Conservation (phyloP, 2,329 filamentous ascomycete species). For the Aphanoascus verrucosus region DNA sequence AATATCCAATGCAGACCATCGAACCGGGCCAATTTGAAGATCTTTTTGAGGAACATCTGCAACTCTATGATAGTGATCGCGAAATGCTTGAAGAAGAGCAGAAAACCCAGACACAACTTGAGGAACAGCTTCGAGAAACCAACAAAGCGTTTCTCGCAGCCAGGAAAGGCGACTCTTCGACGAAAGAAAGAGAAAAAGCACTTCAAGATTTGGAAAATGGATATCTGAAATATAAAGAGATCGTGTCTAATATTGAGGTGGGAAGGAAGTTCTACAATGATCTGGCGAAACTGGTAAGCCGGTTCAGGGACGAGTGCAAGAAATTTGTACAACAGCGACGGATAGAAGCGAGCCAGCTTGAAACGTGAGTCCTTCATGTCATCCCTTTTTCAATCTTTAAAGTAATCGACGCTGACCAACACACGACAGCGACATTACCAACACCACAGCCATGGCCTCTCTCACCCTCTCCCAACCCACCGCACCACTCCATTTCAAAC, state of each 20-base stretch:
- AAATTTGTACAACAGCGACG: constrained; percentile 71
- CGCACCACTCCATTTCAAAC: constrained; percentile 20
- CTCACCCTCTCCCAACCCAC: constrained; percentile 42
- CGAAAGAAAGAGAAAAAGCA: constrained; percentile 68
- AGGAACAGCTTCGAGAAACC: constrained; percentile 58
- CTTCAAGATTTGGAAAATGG: constrained; percentile 82
- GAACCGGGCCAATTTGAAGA: constrained; percentile 84
- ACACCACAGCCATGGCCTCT: constrained; percentile 45
- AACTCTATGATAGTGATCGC: constrained; percentile 69
- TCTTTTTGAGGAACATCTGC: constrained; percentile 74
- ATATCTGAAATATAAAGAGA: constrained; percentile 93
- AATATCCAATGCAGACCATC: constrained; percentile 73
- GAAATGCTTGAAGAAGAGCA: constrained; percentile 60
- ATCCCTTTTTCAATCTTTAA: not conserved
- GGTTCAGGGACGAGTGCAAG: constrained; percentile 70
- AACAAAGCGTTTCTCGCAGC: constrained; percentile 70
- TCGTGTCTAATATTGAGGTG: constrained; percentile 80
- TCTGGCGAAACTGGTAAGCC: constrained; percentile 71
- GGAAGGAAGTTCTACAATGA: constrained; percentile 97
- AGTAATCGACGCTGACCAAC: constrained; percentile 2
- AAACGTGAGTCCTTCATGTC: constrained; percentile 48
- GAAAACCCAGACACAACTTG: constrained; percentile 62
- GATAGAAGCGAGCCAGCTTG: constrained; percentile 66
- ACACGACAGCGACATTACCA: constrained; percentile 43
- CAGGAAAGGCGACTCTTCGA: constrained; percentile 54